Base-by-base conservation (phyloP, 225 moss, liverwort and hornwort genomes). In the Climacium dendroides region DNA sequence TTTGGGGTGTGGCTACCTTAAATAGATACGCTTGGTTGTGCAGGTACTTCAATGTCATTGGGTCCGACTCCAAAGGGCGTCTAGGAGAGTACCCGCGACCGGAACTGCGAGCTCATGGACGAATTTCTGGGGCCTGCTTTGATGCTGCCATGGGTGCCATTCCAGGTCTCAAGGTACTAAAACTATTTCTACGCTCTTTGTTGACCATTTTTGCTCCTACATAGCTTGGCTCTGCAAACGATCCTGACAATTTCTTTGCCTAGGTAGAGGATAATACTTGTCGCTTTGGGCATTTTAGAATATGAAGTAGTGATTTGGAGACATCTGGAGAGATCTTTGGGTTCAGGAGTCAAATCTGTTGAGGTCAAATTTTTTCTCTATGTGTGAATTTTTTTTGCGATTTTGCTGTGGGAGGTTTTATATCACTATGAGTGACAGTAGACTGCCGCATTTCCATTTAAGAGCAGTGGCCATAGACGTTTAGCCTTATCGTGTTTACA, bases 31-130 rank as follows among this genome's bases (percentile, higher is more conserved):
- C 76, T 85, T 70, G 72, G 53, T 65, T 59, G 72, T 80, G 78
- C 93, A 97, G 97, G 91, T 98, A 98, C 85, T 98, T 98, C 81
- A 98, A 96, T 90, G 98, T 96, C 53, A 98, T 98, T 87, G 98
- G 98, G 62, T 98, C 98, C 24, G 98, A 98, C 84, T 89, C 94
- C 70, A 37, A 94, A 84, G 94, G 96, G 50, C 93, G 94, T 80
- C 92, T 98, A 6, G 98, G 98, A 92, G 98, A 98, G 94, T 96
- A 89, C 84, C 98, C 98, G n/a, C 91, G 96, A 77, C 93, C 95
- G 34, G 98, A 96, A 52, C 95, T 98, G 86, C 95, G 96, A 75
- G 90, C 76, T 50, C 96, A 98, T 83, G 96, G 96, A 63, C 95
- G 98, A 59, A 96, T 98, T 85, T 97, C 98, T 78, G 98, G 98